Conservation (phyloP, 495 filamentous ascomycete species). For the Neurospora sp. region DNA sequence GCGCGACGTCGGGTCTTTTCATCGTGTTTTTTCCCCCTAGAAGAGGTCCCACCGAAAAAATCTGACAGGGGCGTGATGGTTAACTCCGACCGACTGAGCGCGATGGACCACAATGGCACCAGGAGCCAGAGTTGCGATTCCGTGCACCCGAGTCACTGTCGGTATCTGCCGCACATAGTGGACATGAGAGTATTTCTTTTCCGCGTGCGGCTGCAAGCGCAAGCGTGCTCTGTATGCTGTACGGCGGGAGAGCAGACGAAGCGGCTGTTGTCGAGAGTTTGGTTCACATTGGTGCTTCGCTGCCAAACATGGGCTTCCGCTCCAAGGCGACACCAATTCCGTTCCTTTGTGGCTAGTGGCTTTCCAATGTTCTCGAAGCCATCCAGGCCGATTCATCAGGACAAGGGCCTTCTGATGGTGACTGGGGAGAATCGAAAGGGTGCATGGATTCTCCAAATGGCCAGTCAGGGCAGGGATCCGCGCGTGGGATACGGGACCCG, state of each 20-base stretch:
- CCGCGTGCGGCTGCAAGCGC: background rate
- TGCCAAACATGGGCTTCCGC: background rate
- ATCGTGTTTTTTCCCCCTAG: background rate
- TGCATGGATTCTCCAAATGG: conserved; percentile 20
- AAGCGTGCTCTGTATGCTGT: background rate
- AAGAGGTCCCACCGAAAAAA: background rate
- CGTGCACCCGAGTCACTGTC: background rate
- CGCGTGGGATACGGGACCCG: conserved; percentile 6
- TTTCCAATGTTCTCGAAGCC: background rate
- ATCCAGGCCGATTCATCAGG: background rate
- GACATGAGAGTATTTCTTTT: background rate
- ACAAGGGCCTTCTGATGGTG: background rate
- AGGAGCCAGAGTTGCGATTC: background rate
- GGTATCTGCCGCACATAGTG: background rate
- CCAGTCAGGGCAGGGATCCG: conserved; percentile 7
- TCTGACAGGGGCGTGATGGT: background rate
- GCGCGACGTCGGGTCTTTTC: background rate
- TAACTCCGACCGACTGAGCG: background rate
- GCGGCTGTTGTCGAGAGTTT: background rate
- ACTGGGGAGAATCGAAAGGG: conserved; percentile 4
- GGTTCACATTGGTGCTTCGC: background rate
- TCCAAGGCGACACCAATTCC: background rate
- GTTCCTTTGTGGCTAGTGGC: background rate
- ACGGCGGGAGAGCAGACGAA: background rate
- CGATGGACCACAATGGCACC: background rate